Conservation (phyloP, 2,329 filamentous ascomycete species). For the Sarocladium brachiariae region DNA sequence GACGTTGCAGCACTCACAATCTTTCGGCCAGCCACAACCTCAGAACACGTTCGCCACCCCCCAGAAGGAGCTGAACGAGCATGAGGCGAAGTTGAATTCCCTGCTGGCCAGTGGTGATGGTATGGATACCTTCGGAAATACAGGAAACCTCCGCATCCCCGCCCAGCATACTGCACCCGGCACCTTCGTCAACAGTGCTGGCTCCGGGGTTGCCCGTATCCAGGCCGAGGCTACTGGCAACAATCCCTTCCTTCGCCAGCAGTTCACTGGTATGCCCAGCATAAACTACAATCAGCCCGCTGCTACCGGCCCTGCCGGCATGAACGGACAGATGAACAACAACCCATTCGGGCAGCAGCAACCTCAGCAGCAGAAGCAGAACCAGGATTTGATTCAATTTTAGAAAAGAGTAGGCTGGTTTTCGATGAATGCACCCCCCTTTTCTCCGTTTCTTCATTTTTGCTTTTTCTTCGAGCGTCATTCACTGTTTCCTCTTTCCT, state of each 20-base stretch:
- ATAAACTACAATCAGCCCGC: slow-evolving; percentile 48
- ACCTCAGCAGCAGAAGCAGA: slow-evolving; percentile 42
- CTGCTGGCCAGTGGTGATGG: slow-evolving; percentile 84
- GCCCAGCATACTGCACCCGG: slow-evolving; percentile 94
- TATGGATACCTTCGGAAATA: slow-evolving; percentile 95
- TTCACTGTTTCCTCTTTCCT: background rate
- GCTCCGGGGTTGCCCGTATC: slow-evolving; percentile 66
- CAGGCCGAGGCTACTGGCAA: slow-evolving; percentile 67
- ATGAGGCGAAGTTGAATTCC: slow-evolving; percentile 73
- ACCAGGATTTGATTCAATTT: slow-evolving; percentile 58
- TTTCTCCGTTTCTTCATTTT: background rate
- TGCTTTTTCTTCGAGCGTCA: slow-evolving; percentile 4
- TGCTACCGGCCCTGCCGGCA: slow-evolving; percentile 49
- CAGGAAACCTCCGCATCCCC: slow-evolving; percentile 91
- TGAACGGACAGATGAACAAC: slow-evolving; percentile 44
- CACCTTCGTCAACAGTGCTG: slow-evolving; percentile 93
- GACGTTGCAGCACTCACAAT: slow-evolving; percentile 32
- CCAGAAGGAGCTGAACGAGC: slow-evolving; percentile 52
- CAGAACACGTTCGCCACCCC: slow-evolving; percentile 21
- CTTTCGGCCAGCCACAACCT: slow-evolving; percentile 34
- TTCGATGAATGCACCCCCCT: background rate
- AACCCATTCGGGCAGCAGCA: slow-evolving; percentile 53
- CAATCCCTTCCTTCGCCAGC: slow-evolving; percentile 83
- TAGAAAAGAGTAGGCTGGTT: slow-evolving; percentile 26
- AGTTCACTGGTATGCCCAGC: slow-evolving; percentile 71